These are phyloP conservation scores for Akanthomyces uredinophilus DNA, from an alignment of 2,329 filamentous ascomycete species.

Conservation along the genomic window DNA sequence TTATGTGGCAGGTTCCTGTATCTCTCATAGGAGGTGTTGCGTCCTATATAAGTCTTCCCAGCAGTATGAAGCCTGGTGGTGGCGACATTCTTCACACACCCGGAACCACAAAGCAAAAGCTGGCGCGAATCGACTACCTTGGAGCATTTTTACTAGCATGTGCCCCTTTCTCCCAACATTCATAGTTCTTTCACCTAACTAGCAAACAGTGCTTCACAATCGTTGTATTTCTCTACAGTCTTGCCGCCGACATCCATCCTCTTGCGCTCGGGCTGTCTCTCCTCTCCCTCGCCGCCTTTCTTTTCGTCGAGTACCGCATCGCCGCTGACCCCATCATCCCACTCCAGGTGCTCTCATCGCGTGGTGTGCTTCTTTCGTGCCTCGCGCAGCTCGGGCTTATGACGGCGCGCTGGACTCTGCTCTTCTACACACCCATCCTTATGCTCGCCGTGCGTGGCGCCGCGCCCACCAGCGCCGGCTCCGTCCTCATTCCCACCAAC, in stretches of 20 bases:
- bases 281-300: conserved; percentile 45
- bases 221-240: conserved; percentile 65
- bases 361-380: conserved; percentile 68
- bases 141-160: conserved; percentile 63
- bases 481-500: conserved; percentile 77
- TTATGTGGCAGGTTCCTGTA: conserved; percentile 66
- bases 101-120: conserved; percentile 42
- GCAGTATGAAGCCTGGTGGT: conserved; percentile 14
- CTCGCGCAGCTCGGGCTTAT: conserved; percentile 71
- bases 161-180: neutral
- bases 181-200: conserved; percentile 15
- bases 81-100: conserved; percentile 12
- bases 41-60: conserved; percentile 62
- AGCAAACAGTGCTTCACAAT: conserved; percentile 54
- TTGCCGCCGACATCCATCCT: conserved; percentile 58
- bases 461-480: conserved; percentile 63
- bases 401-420: conserved; percentile 72
- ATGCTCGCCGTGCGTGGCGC: conserved; percentile 70
- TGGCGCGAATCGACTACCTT: conserved; percentile 67
- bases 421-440: conserved; percentile 78
- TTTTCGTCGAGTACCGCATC: conserved; percentile 58
- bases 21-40: conserved; percentile 55
- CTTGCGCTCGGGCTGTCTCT: conserved; percentile 57
- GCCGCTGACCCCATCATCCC: conserved; percentile 71
- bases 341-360: conserved; percentile 61